Percentiles rank a stretch among this genome's conserved stretches.
Evolutionary conservation across 83 land plant genomes (phyloP).

Genomic region (Larix sibirica): DNA sequence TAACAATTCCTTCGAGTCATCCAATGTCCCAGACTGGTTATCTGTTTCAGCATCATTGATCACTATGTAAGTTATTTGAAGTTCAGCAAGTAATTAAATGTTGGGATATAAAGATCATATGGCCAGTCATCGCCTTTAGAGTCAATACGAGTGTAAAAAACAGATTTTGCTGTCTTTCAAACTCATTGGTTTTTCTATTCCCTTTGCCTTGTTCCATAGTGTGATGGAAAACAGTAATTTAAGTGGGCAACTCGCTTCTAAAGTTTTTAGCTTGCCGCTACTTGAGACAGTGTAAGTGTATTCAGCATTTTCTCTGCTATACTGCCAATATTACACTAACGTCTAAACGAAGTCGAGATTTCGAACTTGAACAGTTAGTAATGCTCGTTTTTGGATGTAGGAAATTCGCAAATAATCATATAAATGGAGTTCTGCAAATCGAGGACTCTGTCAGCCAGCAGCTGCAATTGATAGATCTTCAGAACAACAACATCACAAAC

Average conservation of each 20-base stretch:
- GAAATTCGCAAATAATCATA: slow-evolving; percentile 46
- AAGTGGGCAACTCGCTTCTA: background rate
- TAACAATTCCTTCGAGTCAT: background rate
- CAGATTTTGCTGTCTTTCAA: no score
- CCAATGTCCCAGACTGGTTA: background rate
- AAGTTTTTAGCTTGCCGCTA: background rate
- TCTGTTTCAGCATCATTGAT: background rate
- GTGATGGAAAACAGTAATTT: background rate
- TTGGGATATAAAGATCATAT: no score
- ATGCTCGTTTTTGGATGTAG: no score
- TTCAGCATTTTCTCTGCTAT: no score
- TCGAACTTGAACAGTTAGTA: no score
- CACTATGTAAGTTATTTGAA: slow-evolving; percentile 11
- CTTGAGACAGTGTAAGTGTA: background rate
- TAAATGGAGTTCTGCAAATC: slow-evolving; percentile 46
- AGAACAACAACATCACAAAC: slow-evolving; percentile 43
- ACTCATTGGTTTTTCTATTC: no score
- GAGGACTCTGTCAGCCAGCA: slow-evolving; percentile 27
- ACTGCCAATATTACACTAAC: no score
- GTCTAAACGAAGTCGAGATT: no score
- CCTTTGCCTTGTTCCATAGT: background rate
- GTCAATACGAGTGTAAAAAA: no score
- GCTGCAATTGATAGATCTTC: slow-evolving; percentile 47
- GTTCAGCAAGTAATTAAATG: no score
- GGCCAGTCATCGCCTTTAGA: no score